These are phyloP conservation scores for Cyclotella sp. DNA, from an alignment of 108 stramenopile species.

Conservation along the genomic window DNA sequence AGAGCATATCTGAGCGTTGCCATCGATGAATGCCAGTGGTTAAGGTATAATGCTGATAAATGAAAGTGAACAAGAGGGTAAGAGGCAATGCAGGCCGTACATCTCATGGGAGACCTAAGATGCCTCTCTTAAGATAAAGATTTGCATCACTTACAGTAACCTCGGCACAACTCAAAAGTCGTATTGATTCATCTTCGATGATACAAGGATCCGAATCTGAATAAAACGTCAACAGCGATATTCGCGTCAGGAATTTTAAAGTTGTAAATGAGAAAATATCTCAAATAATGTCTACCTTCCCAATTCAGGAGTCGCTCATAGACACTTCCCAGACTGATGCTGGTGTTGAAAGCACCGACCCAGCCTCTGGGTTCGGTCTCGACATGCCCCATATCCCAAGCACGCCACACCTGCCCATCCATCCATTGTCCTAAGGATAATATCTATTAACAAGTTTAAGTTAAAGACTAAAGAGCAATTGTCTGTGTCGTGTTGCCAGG, in stretches of 20 bases:
- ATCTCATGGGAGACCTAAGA: neutral
- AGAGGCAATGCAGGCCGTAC: neutral
- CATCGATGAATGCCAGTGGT: slow-evolving; percentile 60
- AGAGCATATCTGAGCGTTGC: slow-evolving; percentile 67
- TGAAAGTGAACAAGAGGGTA: neutral
- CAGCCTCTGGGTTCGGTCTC: slow-evolving; percentile 86
- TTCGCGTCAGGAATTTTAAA: slow-evolving; percentile 32
- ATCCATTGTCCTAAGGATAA: slow-evolving; percentile 80
- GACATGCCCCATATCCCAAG: slow-evolving; percentile 75
- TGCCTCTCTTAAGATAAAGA: neutral
- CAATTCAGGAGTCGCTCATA: slow-evolving; percentile 83
- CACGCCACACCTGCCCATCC: slow-evolving; percentile 82
- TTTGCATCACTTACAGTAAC: slow-evolving; percentile 42
- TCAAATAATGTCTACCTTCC: slow-evolving; percentile 45
- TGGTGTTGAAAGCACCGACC: slow-evolving; percentile 94
- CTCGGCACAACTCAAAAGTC: slow-evolving; percentile 67
- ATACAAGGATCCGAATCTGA: slow-evolving; percentile 65
- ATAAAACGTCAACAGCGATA: slow-evolving; percentile 37
- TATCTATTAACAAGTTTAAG: slow-evolving; percentile 66
- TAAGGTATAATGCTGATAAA: slow-evolving; percentile 53
- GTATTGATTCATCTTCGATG: slow-evolving; percentile 40
- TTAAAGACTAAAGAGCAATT: too few relatives aligned
- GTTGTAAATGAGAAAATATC: neutral
- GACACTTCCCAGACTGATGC: slow-evolving; percentile 80
- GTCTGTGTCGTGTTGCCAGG: slow-evolving; percentile 30